Evolutionary conservation across 2,329 filamentous ascomycete species (phyloP).

Genomic region (Arthrobotrys entomopaga): DNA sequence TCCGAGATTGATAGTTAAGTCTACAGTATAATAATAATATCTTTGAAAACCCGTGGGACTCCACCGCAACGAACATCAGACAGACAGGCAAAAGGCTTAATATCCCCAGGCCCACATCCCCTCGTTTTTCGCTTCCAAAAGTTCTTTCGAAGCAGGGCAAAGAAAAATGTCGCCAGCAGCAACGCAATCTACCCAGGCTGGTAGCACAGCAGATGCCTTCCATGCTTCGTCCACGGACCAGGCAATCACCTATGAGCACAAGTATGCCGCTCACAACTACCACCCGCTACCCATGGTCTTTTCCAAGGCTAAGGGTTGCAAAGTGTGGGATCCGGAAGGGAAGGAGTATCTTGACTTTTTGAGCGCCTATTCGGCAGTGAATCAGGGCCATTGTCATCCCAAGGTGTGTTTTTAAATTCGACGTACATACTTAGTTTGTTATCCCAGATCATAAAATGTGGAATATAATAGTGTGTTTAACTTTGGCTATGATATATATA

Average conservation of each 20-base stretch:
- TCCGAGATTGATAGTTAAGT: background rate
- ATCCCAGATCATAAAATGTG: background rate
- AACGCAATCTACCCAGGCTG: constrained; percentile 31
- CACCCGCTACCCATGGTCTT: constrained; percentile 96
- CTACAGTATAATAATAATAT: background rate
- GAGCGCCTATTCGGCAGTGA: constrained; percentile 96
- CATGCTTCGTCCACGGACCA: constrained; percentile 81
- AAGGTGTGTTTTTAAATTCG: constrained; percentile 75
- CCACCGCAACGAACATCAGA: too few relatives aligned
- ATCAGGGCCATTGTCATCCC: constrained; percentile 97
- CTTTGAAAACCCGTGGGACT: too few relatives aligned
- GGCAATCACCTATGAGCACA: constrained; percentile 82
- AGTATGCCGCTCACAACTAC: constrained; percentile 97
- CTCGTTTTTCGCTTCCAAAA: constrained; percentile 25
- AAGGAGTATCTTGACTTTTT: constrained; percentile 97
- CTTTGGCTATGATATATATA: background rate
- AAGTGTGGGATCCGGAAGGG: constrained; percentile 97
- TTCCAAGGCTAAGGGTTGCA: constrained; percentile 81
- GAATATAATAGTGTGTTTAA: background rate
- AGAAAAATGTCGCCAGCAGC: constrained; percentile 42
- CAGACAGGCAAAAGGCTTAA: background rate
- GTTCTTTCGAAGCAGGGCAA: background rate
- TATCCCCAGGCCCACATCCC: constrained; percentile 24
- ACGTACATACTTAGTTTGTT: too few relatives aligned
- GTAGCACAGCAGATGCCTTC: constrained; percentile 60